These are phyloP conservation scores for Parathielavia hyrcaniae DNA, from an alignment of 495 filamentous ascomycete species.

Conservation along the genomic window DNA sequence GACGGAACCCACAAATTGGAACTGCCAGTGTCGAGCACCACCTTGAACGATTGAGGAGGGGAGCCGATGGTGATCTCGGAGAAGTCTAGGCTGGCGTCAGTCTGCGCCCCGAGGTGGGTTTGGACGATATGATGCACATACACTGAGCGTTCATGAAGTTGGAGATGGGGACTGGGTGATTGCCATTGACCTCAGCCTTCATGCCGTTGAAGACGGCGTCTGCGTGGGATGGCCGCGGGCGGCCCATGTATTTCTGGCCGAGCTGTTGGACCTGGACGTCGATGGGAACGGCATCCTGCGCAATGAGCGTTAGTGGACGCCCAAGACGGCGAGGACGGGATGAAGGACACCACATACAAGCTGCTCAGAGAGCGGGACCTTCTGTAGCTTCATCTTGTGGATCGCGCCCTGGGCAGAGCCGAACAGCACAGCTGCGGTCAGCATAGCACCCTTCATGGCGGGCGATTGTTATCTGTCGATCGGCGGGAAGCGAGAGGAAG, in stretches of 20 bases:
- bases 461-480: conserved; percentile 21
- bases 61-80: conserved; percentile 90
- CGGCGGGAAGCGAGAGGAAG: not conserved
- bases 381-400: conserved; percentile 94
- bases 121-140: conserved; percentile 42
- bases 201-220: conserved; percentile 75
- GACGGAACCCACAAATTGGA: conserved; percentile 99
- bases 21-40: conserved; percentile 96
- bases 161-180: conserved; percentile 80
- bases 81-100: conserved; percentile 62
- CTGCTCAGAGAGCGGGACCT: conserved; percentile 87
- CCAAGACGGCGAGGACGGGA: not conserved
- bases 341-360: conserved; percentile 55
- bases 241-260: conserved; percentile 92
- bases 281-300: conserved; percentile 70
- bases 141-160: conserved; percentile 99
- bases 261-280: conserved; percentile 72
- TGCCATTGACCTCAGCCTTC: conserved; percentile 56
- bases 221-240: conserved; percentile 54
- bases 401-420: conserved; percentile 75
- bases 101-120: not conserved
- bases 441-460: conserved; percentile 74
- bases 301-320: conserved; percentile 16
- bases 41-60: conserved; percentile 93
- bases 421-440: conserved; percentile 74